These are phyloP conservation scores for Microdochium nivale DNA, from an alignment of 2,329 filamentous ascomycete species.

Conservation along the genomic window DNA sequence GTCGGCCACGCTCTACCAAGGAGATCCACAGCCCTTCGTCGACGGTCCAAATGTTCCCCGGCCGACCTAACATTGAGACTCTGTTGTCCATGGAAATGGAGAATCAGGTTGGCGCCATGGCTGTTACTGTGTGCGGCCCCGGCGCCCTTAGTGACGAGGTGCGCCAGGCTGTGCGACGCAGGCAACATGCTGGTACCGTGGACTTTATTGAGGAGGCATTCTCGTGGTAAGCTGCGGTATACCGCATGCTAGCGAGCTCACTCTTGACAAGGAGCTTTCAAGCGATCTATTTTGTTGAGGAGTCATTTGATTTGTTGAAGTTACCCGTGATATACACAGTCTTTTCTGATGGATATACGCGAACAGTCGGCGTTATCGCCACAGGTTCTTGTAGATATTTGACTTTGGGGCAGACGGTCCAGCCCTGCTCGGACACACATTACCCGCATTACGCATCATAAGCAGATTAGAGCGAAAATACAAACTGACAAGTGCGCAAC, in stretches of 20 bases:
- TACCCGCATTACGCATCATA: background rate
- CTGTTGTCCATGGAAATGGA: slow-evolving; percentile 67
- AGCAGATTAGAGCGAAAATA: too few relatives aligned
- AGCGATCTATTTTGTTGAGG: background rate
- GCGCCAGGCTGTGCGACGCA: slow-evolving; percentile 53
- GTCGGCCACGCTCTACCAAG: slow-evolving; percentile 64
- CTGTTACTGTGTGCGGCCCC: slow-evolving; percentile 66
- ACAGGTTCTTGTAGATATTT: slow-evolving; percentile 12
- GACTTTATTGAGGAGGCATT: slow-evolving; percentile 79
- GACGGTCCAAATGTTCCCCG: slow-evolving; percentile 79
- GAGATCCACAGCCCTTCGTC: slow-evolving; percentile 72
- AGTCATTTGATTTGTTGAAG: background rate
- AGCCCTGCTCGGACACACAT: background rate
- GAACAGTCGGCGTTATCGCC: slow-evolving; percentile 2
- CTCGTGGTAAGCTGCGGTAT: slow-evolving; percentile 35
- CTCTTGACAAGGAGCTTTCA: background rate
- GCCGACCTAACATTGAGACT: slow-evolving; percentile 65
- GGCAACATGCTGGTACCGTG: slow-evolving; percentile 57
- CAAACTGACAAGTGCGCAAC: too few relatives aligned
- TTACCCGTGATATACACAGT: background rate
- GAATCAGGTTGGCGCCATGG: slow-evolving; percentile 65
- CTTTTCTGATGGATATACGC: background rate
- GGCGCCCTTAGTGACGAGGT: slow-evolving; percentile 70
- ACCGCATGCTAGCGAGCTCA: background rate
- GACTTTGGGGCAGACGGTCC: background rate